Evolutionary conservation across 2,329 filamentous ascomycete species (phyloP), one percentile per base, ranked within the genome.

Genomic region (Penicillium expansum): DNA sequence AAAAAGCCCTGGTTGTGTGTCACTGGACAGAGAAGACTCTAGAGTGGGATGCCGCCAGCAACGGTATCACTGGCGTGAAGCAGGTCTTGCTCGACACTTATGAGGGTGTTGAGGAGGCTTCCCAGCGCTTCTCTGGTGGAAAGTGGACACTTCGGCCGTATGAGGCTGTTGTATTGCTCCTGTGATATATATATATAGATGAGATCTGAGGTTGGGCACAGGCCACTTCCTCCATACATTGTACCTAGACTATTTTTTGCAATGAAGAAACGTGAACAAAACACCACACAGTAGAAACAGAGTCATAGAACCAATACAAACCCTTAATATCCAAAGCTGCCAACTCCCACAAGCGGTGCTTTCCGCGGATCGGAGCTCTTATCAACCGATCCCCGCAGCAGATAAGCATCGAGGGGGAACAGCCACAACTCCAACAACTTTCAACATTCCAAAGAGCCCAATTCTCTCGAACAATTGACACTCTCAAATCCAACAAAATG

Each of bases 1-100:
- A 73, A 44, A 71, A 72, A 59, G 68, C 67, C 8, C 29, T 74
- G 58, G 69, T 74, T n/a, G 33, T 74, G 44, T 73, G 70, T 27
- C 74, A 74, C 50, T 75, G 69, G 63, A 74, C 73, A 0, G 70
- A 68, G 27, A 61, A 64, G 16, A 61, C 57, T 16, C 13, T 74
- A 20, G 62, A 69, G 20, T 76, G 73, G 73, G 62, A 73, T 62
- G 58, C 67, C 1, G 58, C 58, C 1, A 63, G 60, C 20, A 70
- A 73, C 38, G 68, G 68, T 1, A 53, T 75, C 2, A 49, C 60
- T 18, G 41, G 51, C 0, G 59, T 67, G 8, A 69, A 69, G 52
- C 61, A 69, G 20, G 67, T 74, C 5, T 52, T 75, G 10, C 50
- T 75, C 18, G 63, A 73, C 48, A 73, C 58, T n/a, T 73, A 71